Evolutionary conservation across 78 protist genomes (phyloP).

Genomic region (Creolimax fragrantissima): DNA sequence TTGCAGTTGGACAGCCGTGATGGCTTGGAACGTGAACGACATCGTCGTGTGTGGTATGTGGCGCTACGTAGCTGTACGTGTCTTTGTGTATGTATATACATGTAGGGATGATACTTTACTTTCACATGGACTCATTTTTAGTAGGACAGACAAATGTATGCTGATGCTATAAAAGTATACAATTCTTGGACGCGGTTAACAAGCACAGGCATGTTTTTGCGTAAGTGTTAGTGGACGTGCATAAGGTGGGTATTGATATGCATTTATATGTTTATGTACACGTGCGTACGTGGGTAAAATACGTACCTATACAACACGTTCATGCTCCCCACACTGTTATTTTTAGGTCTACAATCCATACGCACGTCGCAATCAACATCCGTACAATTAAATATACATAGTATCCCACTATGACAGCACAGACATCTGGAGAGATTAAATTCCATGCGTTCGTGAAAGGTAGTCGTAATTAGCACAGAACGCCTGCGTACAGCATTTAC

Average conservation of each 20-base stretch:
- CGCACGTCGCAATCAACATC: too few species aligned
- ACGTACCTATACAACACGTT: too few species aligned
- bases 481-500: too few species aligned
- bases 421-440: too few species aligned
- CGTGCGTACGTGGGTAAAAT: neutral
- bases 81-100: neutral
- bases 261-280: neutral
- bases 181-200: neutral
- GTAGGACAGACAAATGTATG: neutral
- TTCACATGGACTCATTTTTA: neutral
- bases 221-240: neutral
- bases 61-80: neutral
- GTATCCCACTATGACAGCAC: too few species aligned
- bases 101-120: neutral
- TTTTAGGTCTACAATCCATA: too few species aligned
- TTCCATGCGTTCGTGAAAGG: too few species aligned
- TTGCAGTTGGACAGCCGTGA: too few species aligned
- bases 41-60: neutral
- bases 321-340: too few species aligned
- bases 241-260: neutral
- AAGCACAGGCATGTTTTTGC: neutral
- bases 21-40: neutral
- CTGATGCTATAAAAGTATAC: neutral
- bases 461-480: too few species aligned
- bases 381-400: too few species aligned